Evolutionary conservation across 2,329 filamentous ascomycete species (phyloP).

Genomic region (Talaromyces amestolkiae): DNA sequence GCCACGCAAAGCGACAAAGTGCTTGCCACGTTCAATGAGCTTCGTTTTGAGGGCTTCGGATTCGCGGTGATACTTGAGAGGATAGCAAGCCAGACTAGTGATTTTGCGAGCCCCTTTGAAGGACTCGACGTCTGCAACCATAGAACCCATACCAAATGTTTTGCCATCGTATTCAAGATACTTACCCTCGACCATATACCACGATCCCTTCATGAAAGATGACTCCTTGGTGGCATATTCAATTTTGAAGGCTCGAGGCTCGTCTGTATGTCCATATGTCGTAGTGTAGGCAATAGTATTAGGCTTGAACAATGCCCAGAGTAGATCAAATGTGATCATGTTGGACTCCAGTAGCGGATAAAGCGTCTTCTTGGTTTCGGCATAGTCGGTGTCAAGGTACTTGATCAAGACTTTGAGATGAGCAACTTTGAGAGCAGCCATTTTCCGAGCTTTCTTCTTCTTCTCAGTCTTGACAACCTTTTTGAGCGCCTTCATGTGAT

Average conservation of each 20-base stretch:
- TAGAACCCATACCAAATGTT: constrained; percentile 71
- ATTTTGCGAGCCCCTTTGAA: constrained; percentile 85
- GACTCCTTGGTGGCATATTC: constrained; percentile 70
- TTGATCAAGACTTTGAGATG: constrained; percentile 67
- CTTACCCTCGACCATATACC: constrained; percentile 68
- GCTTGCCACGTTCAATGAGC: constrained; percentile 77
- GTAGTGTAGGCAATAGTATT: constrained; percentile 74
- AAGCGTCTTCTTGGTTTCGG: constrained; percentile 72
- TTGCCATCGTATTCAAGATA: constrained; percentile 91
- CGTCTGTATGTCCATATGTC: constrained; percentile 72
- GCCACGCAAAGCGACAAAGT: constrained; percentile 76
- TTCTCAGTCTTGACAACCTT: constrained; percentile 59
- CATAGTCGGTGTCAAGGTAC: constrained; percentile 80
- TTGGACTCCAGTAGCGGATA: constrained; percentile 77
- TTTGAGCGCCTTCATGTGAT: constrained; percentile 63
- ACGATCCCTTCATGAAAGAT: constrained; percentile 68
- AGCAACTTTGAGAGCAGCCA: constrained; percentile 39
- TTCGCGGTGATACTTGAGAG: constrained; percentile 75
- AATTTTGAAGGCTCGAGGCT: constrained; percentile 79
- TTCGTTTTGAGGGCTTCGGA: constrained; percentile 61
- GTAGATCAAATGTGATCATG: constrained; percentile 81
- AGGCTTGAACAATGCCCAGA: constrained; percentile 88
- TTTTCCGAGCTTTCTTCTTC: constrained; percentile 42
- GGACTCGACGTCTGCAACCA: constrained; percentile 65
- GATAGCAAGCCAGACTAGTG: constrained; percentile 71